These are phyloP conservation scores for Thielaviopsis euricoi DNA, from an alignment of 2,329 filamentous ascomycete species.

Conservation along the genomic window DNA sequence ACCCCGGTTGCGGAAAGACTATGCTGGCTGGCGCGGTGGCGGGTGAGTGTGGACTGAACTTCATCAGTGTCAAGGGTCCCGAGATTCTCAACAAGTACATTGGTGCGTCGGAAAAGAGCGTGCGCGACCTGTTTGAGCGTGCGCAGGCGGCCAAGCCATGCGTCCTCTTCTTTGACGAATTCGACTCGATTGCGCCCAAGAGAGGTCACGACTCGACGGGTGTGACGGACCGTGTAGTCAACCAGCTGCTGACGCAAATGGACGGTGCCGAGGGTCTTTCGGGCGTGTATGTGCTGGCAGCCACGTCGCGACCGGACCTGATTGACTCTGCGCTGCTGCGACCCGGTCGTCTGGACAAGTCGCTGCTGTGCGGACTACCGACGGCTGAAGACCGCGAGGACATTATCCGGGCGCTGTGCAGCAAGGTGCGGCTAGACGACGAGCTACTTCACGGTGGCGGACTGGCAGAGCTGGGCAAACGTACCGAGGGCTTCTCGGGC, in stretches of 20 bases:
- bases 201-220: conserved; percentile 92
- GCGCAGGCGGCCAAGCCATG: conserved; percentile 83
- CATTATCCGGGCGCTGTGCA: conserved; percentile 70
- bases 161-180: conserved; percentile 96
- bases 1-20: conserved; percentile 91
- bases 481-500: conserved; percentile 81
- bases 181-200: conserved; percentile 94
- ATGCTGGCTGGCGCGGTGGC: conserved; percentile 92
- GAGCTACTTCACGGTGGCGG: conserved; percentile 42
- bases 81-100: conserved; percentile 99
- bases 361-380: conserved; percentile 79
- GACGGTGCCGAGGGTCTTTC: conserved; percentile 90
- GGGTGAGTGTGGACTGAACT: conserved; percentile 92
- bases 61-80: conserved; percentile 94
- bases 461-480: conserved; percentile 56
- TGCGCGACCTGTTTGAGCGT: conserved; percentile 86
- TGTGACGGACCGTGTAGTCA: conserved; percentile 96
- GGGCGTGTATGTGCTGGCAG: conserved; percentile 90
- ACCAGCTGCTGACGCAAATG: conserved; percentile 97
- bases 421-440: conserved; percentile 58
- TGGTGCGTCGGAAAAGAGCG: conserved; percentile 88
- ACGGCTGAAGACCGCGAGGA: conserved; percentile 65
- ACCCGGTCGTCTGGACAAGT: conserved; percentile 87
- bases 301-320: conserved; percentile 80
- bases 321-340: conserved; percentile 88